phyloP scores from a whole-genome alignment of 495 filamentous ascomycete species.

The Hypoxylon lienhwacheense region DNA sequence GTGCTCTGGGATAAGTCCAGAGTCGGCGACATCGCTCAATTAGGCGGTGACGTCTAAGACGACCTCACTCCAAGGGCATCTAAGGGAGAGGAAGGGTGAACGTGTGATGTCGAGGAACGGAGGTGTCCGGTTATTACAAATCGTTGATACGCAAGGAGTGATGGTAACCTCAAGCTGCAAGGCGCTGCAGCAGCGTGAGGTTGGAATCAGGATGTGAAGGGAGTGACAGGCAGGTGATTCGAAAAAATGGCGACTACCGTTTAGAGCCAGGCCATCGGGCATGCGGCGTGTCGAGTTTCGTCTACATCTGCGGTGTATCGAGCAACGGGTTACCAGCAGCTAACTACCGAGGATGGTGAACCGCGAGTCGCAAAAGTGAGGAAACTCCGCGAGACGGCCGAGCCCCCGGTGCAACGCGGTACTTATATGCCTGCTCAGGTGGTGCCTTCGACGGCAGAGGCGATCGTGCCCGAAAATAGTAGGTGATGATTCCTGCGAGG shows the following conservation, averaged over 20 bases:
- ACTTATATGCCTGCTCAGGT: constrained; percentile 38
- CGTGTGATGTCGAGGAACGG: constrained; percentile 3
- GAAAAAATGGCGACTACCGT: constrained; percentile 25
- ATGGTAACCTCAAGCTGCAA: constrained; percentile 14
- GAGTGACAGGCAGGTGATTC: constrained; percentile 1
- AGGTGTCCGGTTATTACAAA: constrained; percentile 9
- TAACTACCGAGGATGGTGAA: constrained; percentile 34
- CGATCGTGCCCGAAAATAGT: constrained; percentile 31
- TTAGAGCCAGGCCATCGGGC: constrained; percentile 35
- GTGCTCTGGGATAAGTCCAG: constrained; percentile 52
- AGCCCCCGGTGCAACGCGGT: constrained; percentile 30
- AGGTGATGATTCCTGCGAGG: constrained; percentile 30
- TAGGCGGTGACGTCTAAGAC: constrained; percentile 28
- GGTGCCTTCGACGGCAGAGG: constrained; percentile 29
- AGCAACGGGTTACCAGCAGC: constrained; percentile 24
- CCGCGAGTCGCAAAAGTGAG: constrained; percentile 24
- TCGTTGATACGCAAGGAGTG: constrained; percentile 20
- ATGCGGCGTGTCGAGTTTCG: constrained; percentile 13
- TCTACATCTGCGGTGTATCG: constrained; percentile 33
- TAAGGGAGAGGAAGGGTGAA: constrained; percentile 17
- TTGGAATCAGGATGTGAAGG: constrained; percentile 1
- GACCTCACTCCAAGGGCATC: constrained; percentile 21
- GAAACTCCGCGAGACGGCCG: constrained; percentile 30
- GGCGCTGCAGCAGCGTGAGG: constrained; percentile 12
- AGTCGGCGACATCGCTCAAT: constrained; percentile 48